Conservation (phyloP, 148 eudicot species). For the Persicaria tinctoria region DNA sequence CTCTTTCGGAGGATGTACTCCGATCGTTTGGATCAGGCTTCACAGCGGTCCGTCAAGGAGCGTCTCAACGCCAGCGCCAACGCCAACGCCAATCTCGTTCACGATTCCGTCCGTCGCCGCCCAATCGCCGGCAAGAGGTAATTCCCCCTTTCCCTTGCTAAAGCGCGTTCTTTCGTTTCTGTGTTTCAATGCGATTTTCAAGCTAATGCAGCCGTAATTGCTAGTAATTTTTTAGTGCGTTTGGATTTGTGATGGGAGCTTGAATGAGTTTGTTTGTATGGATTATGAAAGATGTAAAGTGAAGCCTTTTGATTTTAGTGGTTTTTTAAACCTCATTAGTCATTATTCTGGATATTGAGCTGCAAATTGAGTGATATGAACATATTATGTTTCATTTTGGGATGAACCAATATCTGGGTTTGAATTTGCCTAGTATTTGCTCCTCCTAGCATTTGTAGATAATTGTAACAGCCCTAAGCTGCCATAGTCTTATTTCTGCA, state of each 20-base stretch:
- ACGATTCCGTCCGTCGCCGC: slow-evolving; percentile 43
- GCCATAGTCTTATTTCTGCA: slow-evolving; percentile 25
- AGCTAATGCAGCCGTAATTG: not conserved
- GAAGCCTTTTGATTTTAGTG: not conserved
- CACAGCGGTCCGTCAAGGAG: slow-evolving; percentile 45
- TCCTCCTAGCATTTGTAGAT: not conserved
- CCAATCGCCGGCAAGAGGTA: slow-evolving; percentile 69
- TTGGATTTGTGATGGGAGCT: not conserved
- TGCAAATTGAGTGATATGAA: not conserved
- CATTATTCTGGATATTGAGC: not conserved
- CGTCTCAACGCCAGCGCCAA: slow-evolving; percentile 41
- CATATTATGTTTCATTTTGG: not conserved
- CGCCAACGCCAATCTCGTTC: slow-evolving; percentile 25
- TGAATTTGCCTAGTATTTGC: not conserved
- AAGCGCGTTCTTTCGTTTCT: not conserved
- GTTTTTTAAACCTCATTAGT: not conserved
- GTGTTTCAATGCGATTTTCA: not conserved
- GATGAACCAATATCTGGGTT: not conserved
- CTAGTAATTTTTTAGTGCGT: not conserved
- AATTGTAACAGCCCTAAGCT: not conserved
- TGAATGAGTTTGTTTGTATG: not conserved
- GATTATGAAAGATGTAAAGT: not conserved
- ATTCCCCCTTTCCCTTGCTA: not conserved
- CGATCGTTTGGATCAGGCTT: slow-evolving; percentile 54
- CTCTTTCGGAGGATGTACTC: slow-evolving; percentile 48